Percentiles rank a stretch among this genome's conserved stretches.
These are phyloP conservation scores for Lactarius psammicola DNA, from an alignment of 768 basidiomycete species.

Conservation along the genomic window DNA sequence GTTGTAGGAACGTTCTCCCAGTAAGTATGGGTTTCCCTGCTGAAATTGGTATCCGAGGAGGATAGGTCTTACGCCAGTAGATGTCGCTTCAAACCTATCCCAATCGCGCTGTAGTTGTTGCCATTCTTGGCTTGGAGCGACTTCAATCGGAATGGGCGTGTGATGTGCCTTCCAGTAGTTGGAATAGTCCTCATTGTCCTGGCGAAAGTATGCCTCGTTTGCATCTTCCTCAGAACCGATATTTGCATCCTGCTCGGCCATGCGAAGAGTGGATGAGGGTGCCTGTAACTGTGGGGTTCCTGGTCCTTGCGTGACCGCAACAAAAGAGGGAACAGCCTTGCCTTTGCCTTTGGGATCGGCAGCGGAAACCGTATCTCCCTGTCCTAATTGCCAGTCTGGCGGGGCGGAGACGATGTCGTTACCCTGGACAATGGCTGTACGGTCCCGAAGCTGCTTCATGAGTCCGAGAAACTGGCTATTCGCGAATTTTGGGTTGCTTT, in stretches of 20 bases:
- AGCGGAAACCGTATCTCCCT: constrained; percentile 29
- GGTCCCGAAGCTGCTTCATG: constrained; percentile 83
- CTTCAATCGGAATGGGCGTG: constrained; percentile 22
- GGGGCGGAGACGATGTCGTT: constrained; percentile 62
- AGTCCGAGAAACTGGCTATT: constrained; percentile 81
- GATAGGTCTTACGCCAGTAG: constrained; percentile 59
- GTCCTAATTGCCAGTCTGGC: constrained; percentile 31
- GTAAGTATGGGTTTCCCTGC: constrained; percentile 71
- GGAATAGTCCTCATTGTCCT: constrained; percentile 67
- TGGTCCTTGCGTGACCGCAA: not conserved
- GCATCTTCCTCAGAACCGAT: constrained; percentile 36
- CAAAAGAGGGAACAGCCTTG: constrained; percentile 36
- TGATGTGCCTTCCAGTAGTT: constrained; percentile 54
- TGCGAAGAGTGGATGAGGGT: not conserved
- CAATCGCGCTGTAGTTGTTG: constrained; percentile 68
- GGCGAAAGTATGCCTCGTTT: constrained; percentile 67
- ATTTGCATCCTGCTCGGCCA: not conserved
- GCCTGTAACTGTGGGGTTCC: not conserved
- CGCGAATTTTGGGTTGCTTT: constrained; percentile 81
- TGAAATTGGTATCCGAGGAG: constrained; percentile 69
- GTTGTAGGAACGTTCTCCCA: constrained; percentile 56
- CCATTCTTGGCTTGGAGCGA: constrained; percentile 46
- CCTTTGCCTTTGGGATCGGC: constrained; percentile 70
- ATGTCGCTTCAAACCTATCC: constrained; percentile 78
- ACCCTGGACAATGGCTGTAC: constrained; percentile 72